A percentile compares a stretch with the other conserved stretches of the same genome.
Conservation (phyloP, 176 grass and related monocot species). For the Zoysia pacifica region DNA sequence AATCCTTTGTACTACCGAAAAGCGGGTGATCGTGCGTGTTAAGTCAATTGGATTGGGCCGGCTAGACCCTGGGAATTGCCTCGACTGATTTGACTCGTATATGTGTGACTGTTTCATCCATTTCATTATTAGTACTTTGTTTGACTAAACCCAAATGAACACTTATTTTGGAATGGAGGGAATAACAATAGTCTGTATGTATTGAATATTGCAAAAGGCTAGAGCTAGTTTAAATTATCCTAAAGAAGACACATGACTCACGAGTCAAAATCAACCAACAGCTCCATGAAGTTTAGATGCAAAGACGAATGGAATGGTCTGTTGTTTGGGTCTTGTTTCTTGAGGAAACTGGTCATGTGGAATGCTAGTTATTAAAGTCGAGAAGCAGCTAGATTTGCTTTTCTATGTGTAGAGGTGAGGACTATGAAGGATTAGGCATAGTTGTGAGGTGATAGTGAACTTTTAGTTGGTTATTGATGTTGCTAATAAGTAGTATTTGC, state of each 20-base stretch:
- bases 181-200: background rate
- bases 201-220: background rate
- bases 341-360: slow-evolving; percentile 1
- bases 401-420: background rate
- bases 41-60: background rate
- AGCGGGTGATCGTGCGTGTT: background rate
- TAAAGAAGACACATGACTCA: background rate
- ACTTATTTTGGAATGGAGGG: no score
- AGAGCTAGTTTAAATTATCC: background rate
- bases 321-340: background rate
- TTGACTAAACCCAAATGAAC: no score
- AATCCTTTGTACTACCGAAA: background rate
- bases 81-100: background rate
- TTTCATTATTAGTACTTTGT: background rate
- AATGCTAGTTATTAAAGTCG: slow-evolving; percentile 12
- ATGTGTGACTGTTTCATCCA: slow-evolving; percentile 6
- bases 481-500: background rate
- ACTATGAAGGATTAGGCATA: background rate
- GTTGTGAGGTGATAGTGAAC: background rate
- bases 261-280: background rate
- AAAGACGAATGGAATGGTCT: slow-evolving; percentile 4
- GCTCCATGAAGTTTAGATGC: background rate
- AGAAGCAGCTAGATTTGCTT: slow-evolving; percentile 8
- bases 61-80: background rate
- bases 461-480: background rate